These are phyloP conservation scores for Pterocarpus macrocarpus DNA, from an alignment of 306 rosid species.

Conservation along the genomic window DNA sequence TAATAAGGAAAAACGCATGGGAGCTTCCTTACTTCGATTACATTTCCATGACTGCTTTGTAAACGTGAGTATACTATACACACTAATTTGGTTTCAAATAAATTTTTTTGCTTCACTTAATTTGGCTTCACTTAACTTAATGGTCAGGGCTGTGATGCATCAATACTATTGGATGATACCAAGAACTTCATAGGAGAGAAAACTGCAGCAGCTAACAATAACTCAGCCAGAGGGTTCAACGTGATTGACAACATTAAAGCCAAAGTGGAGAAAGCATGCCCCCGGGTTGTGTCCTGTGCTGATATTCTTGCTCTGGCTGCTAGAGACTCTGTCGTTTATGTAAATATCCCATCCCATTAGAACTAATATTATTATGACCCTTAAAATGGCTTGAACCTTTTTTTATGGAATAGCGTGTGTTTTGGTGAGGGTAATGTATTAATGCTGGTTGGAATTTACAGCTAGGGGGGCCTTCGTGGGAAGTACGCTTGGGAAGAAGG, in stretches of 20 bases:
- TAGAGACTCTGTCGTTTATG: slow-evolving; percentile 57
- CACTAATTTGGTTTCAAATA: slow-evolving; percentile 11
- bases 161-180: slow-evolving; percentile 61
- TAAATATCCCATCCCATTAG: slow-evolving; percentile 23
- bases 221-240: slow-evolving; percentile 58
- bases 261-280: slow-evolving; percentile 59
- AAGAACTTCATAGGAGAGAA: slow-evolving; percentile 59
- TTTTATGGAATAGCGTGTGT: neutral
- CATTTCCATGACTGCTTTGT: slow-evolving; percentile 72
- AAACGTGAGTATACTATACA: slow-evolving; percentile 48
- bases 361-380: neutral
- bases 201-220: slow-evolving; percentile 59
- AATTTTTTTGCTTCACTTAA: neutral
- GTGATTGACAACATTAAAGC: slow-evolving; percentile 61
- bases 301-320: slow-evolving; percentile 68
- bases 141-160: slow-evolving; percentile 64
- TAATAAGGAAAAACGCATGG: slow-evolving; percentile 44
- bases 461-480: slow-evolving; percentile 63
- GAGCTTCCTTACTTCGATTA: slow-evolving; percentile 66
- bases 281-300: slow-evolving; percentile 62
- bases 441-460: slow-evolving; percentile 24
- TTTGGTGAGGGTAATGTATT: neutral
- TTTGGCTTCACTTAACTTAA: slow-evolving; percentile 28
- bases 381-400: neutral
- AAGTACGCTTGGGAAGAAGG: slow-evolving; percentile 63